Base-by-base conservation (phyloP, 306 rosid species). In the Senna tora region DNA sequence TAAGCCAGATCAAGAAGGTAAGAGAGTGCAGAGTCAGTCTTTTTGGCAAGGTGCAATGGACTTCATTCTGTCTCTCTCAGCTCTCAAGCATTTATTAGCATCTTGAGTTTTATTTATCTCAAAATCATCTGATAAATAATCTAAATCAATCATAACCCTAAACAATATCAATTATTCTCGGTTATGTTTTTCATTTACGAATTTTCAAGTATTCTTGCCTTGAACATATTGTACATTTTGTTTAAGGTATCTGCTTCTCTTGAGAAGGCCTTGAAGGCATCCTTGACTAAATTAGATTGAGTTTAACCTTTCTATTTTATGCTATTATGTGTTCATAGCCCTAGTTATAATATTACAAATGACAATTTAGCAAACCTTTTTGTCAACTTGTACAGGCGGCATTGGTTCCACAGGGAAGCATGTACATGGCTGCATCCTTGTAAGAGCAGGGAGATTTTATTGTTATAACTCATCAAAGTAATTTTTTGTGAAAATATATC, bases 181-280 rank as follows among this genome's bases (percentile, higher is more conserved):
- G n/a, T n/a, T n/a, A n/a, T n/a, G n/a, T n/a, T n/a, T n/a, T n/a
- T n/a, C n/a, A n/a, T n/a, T n/a, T n/a, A n/a, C n/a, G n/a, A n/a
- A n/a, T n/a, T n/a, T n/a, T n/a, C n/a, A n/a, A n/a, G n/a, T n/a
- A n/a, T n/a, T n/a, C n/a, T n/a, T n/a, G n/a, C n/a, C n/a, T n/a
- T n/a, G n/a, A n/a, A n/a, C n/a, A n/a, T n/a, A n/a, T n/a, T n/a
- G n/a, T n/a, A n/a, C n/a, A n/a, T n/a, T 82, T 53, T 78, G 78
- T n/a, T n/a, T 74, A 75, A 52, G 54, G 57, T 89, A 11, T 77
- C 96, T 79, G 82, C 84, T 60, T 85, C 87, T 59, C 84, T 93
- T 25, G 98, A 93, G 90, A 91, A 84, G 79, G 94, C 96, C 45
- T 82, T 93, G 83, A 85, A 93, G 97, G 98, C 86, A 87, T 79